Base-by-base conservation (phyloP, 208 protist species). In the Crithidia mellificae region DNA sequence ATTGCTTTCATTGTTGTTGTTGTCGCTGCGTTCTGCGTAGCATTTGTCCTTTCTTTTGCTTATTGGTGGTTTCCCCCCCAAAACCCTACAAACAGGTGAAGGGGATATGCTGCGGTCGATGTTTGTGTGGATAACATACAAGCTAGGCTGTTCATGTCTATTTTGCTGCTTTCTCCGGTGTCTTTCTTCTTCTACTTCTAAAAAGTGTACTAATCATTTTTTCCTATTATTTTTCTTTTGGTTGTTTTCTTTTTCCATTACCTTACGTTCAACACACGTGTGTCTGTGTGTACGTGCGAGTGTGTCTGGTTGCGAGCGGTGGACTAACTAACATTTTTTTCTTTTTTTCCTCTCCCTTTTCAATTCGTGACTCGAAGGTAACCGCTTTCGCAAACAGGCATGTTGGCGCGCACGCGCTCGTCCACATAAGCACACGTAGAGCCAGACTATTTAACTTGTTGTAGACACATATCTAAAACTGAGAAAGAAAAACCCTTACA, bases 121-220 rank as follows among this genome's bases (percentile, higher is more conserved):
- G 25, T 14, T 53, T 41, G 41, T 50, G 20, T 36, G 2, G 7
- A 46, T 6, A 32, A 41, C 12, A 50, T 38, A n/a, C 24, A 32
- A n/a, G 14, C 17, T 15, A 2, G 41, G 9, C 41, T 49, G 8
- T 29, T 38, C 20, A 12, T 54, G 52, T 68, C 61, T 50, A 49
- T 32, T 41, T 63, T 55, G 65, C 44, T 49, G 32, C 29, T 29
- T 63, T 63, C 19, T 58, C 29, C 14, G 11, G 25, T 44, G 15
- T 8, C 57, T 53, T 17, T 55, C 27, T 66, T 46, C 38, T 55
- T 68, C 38, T 66, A 53, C 34, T 55, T 7, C 46, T 53, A 17
- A 46, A 46, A 51, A 50, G 25, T 39, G 50, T 52, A 62, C 41
- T 34, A 49, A 20, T 52, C 25, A 15, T 3, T 39, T n/a, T 55